Base-by-base conservation (phyloP, 164 flowering plant genomes). In the Houttuynia cordata region DNA sequence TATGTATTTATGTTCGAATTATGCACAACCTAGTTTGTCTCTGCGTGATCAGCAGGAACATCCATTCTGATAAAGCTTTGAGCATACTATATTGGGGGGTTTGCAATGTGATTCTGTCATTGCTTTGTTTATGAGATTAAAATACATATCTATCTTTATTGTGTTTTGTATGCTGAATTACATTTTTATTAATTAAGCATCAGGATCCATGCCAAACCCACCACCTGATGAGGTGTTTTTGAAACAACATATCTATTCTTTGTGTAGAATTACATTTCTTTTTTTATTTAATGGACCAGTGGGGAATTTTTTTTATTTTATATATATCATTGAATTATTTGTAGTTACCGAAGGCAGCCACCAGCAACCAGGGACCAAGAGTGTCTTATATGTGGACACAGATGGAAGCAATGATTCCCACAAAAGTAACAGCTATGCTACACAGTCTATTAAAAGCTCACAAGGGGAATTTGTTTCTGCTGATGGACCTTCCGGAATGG, bases 401-500 rank as follows among this genome's bases (percentile, higher is more conserved):
- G 69, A 59, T 62, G 55, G 54, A 51, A 63, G 59, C 51, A 56
- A 52, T 62, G 63, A 58, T 39, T 60, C 60, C 59, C 24, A 56
- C 1, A 66, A 73, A 40, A 56, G 49, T 40, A 53, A 62, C 22
- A 45, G n/a, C 40, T 21, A 21, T 45, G 42, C 30, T 40, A n/a
- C 56, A 18, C 24, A 45, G 50, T 24, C 63, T 72, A 39, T 63
- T 18, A 62, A 58, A 40, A n/a, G 57, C 57, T 57, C 62, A 13
- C 62, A 40, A 47, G 60, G 24, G 23, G 61, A 59, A 13, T 51
- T 40, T 56, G 45, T 54, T n/a, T 1, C 23, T 18, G 57, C 53
- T 56, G 60, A 62, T 30, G 62, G 63, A 59, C 30, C 56, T 54
- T 62, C 68, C 56, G 62, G 61, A 42, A 20, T 59, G 22, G 74